Base-by-base conservation (phyloP, 768 basidiomycete species). In the Leccinum barrowsii region DNA sequence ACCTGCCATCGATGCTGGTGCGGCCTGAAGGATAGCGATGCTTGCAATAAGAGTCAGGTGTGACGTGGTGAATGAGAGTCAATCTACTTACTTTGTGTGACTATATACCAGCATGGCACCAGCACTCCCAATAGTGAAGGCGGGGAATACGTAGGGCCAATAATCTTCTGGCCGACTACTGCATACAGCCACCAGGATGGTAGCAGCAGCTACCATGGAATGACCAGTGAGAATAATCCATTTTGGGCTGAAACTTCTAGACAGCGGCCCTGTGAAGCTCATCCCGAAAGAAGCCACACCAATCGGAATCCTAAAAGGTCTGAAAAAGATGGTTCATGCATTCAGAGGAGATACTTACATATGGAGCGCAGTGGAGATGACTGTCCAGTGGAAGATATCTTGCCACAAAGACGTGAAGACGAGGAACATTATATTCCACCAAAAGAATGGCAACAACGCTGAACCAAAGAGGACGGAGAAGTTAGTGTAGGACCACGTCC, bases 111-210 rank as follows among this genome's bases (percentile, higher is more conserved):
- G 63, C 66, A 77, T 78, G 4, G 72, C 67, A 7, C 83, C 83
- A 11, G 74, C 70, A 12, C 78, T 75, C 13, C 82, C 82, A 49
- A 84, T 57, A 24, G 74, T 55, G 62, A 83, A 80, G 15, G 76
- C 84, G 47, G 84, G 82, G 60, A 84, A 80, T 48, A 76, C 69
- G 56, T 75, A 73, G 1, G 63, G 54, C 80, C 79, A 85, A 67
- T 84, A 85, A 42, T 72, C 66, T 10, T 70, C 71, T 12, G 74
- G 72, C 6, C 61, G 62, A 56, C 77, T 71, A 58, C 80, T 75
- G 0, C 76, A 77, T 49, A 78, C 70, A 8, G 77, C 75, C 42
- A 83, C 68, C 19, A 83, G 65, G 42, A 72, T 57, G 3, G 77
- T 81, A 13, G 76, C 74, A 12, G 74, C 58, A 35, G 77, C 62